Evolutionary conservation across 805 yeast species (phyloP).

Genomic region (Wickerhamiella sergipiensis): DNA sequence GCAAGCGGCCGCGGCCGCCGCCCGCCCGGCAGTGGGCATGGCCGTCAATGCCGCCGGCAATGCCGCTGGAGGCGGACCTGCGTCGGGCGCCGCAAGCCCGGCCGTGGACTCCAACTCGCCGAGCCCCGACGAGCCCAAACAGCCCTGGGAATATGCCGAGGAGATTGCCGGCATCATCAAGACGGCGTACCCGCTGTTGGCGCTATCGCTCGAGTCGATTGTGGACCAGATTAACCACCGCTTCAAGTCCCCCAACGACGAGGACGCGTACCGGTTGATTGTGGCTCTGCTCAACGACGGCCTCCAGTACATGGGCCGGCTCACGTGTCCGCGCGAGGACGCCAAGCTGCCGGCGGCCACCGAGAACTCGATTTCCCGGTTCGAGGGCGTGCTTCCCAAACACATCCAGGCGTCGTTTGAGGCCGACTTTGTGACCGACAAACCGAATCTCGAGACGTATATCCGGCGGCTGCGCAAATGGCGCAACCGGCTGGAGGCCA

Average conservation of each 20-base stretch:
- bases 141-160: conserved; percentile 87
- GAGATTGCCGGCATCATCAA: conserved; percentile 91
- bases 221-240: conserved; percentile 92
- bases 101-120: conserved; percentile 1
- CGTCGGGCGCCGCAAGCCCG: conserved; percentile 1
- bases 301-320: conserved; percentile 72
- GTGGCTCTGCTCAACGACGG: conserved; percentile 90
- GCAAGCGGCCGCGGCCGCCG: conserved; percentile 32
- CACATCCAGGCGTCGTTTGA: conserved; percentile 83
- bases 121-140: conserved; percentile 30
- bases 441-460: conserved; percentile 81
- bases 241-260: conserved; percentile 87
- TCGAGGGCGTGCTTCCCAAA: conserved; percentile 82
- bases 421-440: conserved; percentile 72
- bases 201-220: conserved; percentile 82
- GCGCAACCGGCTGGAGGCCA: conserved; percentile 87
- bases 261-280: conserved; percentile 87
- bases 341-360: conserved; percentile 83
- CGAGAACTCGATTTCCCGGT: conserved; percentile 71
- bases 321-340: conserved; percentile 77
- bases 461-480: conserved; percentile 73
- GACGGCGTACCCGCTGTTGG: conserved; percentile 89
- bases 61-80: not conserved
- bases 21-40: not conserved
- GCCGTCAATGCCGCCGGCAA: not conserved